Evolutionary conservation across 1,139 yeast species (phyloP).

Genomic region (Wickerhamomyces sp.): DNA sequence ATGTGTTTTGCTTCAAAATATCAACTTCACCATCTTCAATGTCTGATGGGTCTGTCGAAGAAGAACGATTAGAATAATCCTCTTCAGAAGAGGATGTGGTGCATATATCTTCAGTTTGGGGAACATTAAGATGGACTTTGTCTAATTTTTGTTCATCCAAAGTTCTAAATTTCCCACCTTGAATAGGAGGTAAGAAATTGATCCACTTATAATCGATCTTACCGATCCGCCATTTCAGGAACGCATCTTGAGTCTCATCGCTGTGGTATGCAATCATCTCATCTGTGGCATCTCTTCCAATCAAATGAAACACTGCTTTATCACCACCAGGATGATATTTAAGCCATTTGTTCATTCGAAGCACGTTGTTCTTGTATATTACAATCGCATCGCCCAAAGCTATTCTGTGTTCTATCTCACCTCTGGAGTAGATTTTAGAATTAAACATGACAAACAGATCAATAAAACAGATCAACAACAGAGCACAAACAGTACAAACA

Average conservation of each 20-base stretch:
- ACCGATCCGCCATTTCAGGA: conserved; percentile 61
- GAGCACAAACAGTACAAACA: not conserved
- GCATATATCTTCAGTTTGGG: too few relatives aligned
- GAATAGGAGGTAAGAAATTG: conserved; percentile 82
- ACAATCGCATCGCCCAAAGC: conserved; percentile 68
- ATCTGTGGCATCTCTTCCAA: conserved; percentile 87
- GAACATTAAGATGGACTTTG: too few relatives aligned
- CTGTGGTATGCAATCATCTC: conserved; percentile 84
- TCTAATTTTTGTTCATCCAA: conserved; percentile 17
- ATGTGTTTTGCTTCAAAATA: not conserved
- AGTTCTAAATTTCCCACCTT: conserved; percentile 59
- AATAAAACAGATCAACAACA: not conserved
- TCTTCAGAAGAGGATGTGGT: not conserved
- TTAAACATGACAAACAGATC: conserved; percentile 14
- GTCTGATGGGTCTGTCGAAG: conserved; percentile 16
- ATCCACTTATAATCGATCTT: conserved; percentile 59
- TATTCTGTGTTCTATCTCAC: conserved; percentile 49
- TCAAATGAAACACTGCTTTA: conserved; percentile 74
- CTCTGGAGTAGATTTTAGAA: conserved; percentile 22
- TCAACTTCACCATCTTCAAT: conserved; percentile 6
- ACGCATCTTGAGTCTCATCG: conserved; percentile 47
- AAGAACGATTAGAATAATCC: not conserved
- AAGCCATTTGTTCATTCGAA: conserved; percentile 69
- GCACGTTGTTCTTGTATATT: conserved; percentile 55
- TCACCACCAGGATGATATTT: conserved; percentile 85